Conservation (phyloP, 1,284 basidiomycete species). For the Austroboletus olivaceoglutinosus region DNA sequence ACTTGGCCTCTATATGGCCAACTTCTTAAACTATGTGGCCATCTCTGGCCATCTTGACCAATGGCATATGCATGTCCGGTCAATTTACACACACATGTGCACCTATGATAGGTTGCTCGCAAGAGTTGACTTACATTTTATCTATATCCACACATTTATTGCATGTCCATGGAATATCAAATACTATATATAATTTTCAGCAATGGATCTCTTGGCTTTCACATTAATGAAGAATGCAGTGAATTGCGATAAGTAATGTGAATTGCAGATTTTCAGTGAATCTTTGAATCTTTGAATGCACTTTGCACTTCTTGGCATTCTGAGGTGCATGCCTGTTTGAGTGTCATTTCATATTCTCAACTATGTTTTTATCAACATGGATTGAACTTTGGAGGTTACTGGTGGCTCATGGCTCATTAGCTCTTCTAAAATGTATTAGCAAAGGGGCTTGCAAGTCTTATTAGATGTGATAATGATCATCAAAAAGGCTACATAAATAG, state of each 20-base stretch:
- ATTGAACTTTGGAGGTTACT: constrained; percentile 15
- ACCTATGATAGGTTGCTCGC: constrained; percentile 2
- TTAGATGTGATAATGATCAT: constrained; percentile 30
- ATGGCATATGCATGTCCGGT: too few relatives aligned
- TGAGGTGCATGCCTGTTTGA: constrained; percentile 46
- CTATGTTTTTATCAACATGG: constrained; percentile 19
- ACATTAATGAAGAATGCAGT: constrained; percentile 56
- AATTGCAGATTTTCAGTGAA: constrained; percentile 50
- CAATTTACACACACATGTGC: constrained; percentile 5
- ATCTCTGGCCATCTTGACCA: too few relatives aligned
- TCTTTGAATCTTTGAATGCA: constrained; percentile 52
- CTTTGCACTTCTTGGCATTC: constrained; percentile 47
- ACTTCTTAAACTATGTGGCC: too few relatives aligned
- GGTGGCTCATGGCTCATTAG: constrained; percentile 1
- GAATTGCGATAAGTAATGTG: constrained; percentile 39
- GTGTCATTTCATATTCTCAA: constrained; percentile 41
- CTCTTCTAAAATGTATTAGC: constrained; percentile 11
- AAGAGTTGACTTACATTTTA: constrained; percentile 4
- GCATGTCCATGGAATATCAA: too few relatives aligned
- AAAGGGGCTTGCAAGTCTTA: constrained; percentile 9
- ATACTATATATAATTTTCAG: constrained; percentile 48
- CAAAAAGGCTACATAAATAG: too few relatives aligned
- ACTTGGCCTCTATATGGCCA: too few relatives aligned
- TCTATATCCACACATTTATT: constrained; percentile 31
- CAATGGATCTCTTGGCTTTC: constrained; percentile 64